Base-by-base conservation (phyloP, 2,329 filamentous ascomycete species). In the Aureobasidium zeae region DNA sequence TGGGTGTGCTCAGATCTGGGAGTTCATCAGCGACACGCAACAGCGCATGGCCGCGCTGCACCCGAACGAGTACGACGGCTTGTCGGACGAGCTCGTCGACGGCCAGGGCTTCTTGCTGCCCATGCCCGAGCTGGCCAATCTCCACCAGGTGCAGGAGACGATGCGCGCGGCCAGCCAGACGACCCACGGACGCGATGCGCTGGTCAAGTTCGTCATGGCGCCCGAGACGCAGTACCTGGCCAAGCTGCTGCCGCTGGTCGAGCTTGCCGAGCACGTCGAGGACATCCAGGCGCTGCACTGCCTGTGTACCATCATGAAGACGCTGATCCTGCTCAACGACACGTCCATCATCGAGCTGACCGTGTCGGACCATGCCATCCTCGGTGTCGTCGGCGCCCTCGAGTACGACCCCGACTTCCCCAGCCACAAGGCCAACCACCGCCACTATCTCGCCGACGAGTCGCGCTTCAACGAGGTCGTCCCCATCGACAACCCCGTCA, bases 331-430 rank as follows among this genome's bases (percentile, higher is more conserved):
- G 42, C 76, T 96, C 50, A 98, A 96, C 66, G 91, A 98, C 61
- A 94, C 83, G 21, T 76, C 80, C 47, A 49, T 98, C 51, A 94
- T 98, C 56, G 91, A 98, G 63, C 81, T 86, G 53, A 83, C 89
- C 11, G 88, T 98, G 19, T 86, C 84, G 11, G 89, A 96, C 64
- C 79, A 87, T 46, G 82, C 88, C 52, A 80, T 96, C 32, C 68
- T 94, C 52, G 91, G 89, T 13, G 89, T 96, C 19, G 88, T 98
- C 26, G 91, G 91, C 48, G 91, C 91, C 17, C 70, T 98, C 50
- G 91, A 98, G 69, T 98, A 96, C 66, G 91, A 98, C 56, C 89
- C 91, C 1, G 91, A 98, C 63, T 98, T 96, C 55, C 91, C 91
- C 5, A 87, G 83, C 48, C 91, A 96, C 71, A 96, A 95, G 62